Base-by-base conservation (phyloP, 768 basidiomycete species). In the Trametes cingulata region DNA sequence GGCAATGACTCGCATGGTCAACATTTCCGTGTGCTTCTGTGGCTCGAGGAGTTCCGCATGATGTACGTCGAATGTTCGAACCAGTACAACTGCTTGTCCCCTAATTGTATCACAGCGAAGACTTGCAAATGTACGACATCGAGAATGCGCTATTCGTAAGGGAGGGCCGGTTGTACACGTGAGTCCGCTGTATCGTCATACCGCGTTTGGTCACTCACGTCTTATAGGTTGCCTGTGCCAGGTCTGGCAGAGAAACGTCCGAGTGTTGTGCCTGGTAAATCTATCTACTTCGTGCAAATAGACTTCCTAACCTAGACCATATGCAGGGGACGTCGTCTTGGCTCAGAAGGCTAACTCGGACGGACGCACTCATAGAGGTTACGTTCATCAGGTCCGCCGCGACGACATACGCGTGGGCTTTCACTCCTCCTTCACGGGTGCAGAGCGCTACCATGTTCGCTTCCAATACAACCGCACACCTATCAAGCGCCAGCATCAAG, bases 171-270 rank as follows among this genome's bases (percentile, higher is more conserved):
- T 73, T 77, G 22, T 83, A 83, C 68, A 73, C 78, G 82, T 81
- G 61, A 59, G 78, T 58, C n/a, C n/a, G 1, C 2, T 33, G 6
- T 33, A 33, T 10, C 33, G 13, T 13, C 5, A 24, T 14, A 10
- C 24, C 10, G n/a, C n/a, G n/a, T n/a, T n/a, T n/a, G n/a, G n/a
- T n/a, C n/a, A 22, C 20, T 25, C 41, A 14, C 9, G 14, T 1
- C 41, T 13, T 14, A 39, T 24, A 86, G 84, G 24, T 70, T 86
- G 6, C 56, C 72, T 33, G 83, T 87, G 9, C 75, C 81, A 33
- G 85, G 84, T 6, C 72, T 86, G 1, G 82, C 81, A 2, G 83
- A 86, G 70, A 81, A 81, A 49, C 75, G 85, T 3, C 85, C 85
- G 0, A 83, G 81, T 20, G 82, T 86, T 15, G 74, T 85, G 17